Evolutionary conservation across 495 filamentous ascomycete species (phyloP).

Genomic region (Bombardia bombarda): DNA sequence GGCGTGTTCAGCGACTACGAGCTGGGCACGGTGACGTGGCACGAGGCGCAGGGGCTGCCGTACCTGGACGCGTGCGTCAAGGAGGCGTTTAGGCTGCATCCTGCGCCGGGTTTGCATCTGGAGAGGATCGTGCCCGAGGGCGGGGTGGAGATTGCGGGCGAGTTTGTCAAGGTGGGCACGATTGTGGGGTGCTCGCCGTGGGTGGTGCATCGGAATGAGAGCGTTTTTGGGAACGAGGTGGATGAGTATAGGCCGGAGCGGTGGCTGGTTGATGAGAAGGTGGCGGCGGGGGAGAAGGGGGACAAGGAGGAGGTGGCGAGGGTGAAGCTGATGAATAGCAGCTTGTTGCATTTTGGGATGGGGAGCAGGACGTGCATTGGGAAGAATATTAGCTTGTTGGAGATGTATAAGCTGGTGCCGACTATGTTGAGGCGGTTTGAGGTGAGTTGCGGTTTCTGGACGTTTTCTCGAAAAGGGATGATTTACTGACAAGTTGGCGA

Average conservation of each 20-base stretch:
- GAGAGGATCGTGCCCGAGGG: conserved; percentile 55
- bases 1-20: conserved; percentile 44
- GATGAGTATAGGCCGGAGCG: conserved; percentile 51
- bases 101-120: conserved; percentile 52
- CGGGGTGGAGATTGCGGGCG: conserved; percentile 46
- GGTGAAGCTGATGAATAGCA: conserved; percentile 49
- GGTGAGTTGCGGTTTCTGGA: conserved; percentile 21
- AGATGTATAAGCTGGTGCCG: conserved; percentile 75
- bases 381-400: conserved; percentile 65
- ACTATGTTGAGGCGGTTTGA: conserved; percentile 64
- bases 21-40: conserved; percentile 50
- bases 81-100: conserved; percentile 60
- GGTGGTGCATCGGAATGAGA: conserved; percentile 51
- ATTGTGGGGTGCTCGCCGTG: conserved; percentile 57
- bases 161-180: conserved; percentile 51
- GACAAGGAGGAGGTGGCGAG: conserved; percentile 29
- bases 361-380: conserved; percentile 57
- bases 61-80: conserved; percentile 65
- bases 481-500: background rate
- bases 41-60: conserved; percentile 46
- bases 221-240: conserved; percentile 52
- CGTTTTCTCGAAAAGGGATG: background rate
- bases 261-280: conserved; percentile 39
- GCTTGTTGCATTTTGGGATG: conserved; percentile 55
- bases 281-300: conserved; percentile 18